Conservation (phyloP, 2,329 filamentous ascomycete species). For the Aureobasidium pullulans region DNA sequence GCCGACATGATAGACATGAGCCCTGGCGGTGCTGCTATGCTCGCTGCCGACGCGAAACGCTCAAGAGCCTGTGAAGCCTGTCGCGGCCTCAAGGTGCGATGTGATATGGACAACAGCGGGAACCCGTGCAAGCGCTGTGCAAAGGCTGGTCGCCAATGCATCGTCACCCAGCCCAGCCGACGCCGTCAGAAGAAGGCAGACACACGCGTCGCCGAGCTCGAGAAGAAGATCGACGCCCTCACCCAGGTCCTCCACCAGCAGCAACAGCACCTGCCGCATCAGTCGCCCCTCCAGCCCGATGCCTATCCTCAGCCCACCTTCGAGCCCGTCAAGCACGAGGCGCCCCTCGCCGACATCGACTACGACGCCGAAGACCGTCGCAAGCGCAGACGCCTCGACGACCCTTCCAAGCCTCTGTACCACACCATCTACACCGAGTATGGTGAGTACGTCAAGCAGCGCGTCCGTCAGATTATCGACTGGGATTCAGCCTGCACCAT, state of each 20-base stretch:
- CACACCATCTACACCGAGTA: background rate
- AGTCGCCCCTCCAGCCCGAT: constrained; percentile 10
- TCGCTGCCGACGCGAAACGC: constrained; percentile 27
- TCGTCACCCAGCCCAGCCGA: constrained; percentile 65
- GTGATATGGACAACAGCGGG: constrained; percentile 65
- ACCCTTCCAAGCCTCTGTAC: background rate
- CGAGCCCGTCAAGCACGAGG: background rate
- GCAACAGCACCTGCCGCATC: constrained; percentile 18
- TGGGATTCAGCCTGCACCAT: constrained; percentile 31
- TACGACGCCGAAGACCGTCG: constrained; percentile 7
- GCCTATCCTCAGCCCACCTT: background rate
- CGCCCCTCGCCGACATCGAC: background rate
- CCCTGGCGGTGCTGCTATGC: background rate
- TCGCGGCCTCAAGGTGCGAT: constrained; percentile 58
- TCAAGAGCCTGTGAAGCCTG: constrained; percentile 43
- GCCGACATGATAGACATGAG: constrained; percentile 10
- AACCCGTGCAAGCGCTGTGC: constrained; percentile 59
- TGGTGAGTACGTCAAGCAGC: constrained; percentile 8
- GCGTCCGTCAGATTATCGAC: constrained; percentile 9
- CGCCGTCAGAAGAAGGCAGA: constrained; percentile 92
- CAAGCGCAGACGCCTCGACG: constrained; percentile 1
- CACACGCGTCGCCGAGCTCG: constrained; percentile 78
- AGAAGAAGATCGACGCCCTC: constrained; percentile 85
- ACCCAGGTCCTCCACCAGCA: constrained; percentile 68
- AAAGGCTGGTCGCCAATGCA: constrained; percentile 70